A percentile compares a stretch with the other conserved stretches of the same genome.
Conservation (phyloP, 2,329 filamentous ascomycete species). For the Colletotrichum cordylinicola region DNA sequence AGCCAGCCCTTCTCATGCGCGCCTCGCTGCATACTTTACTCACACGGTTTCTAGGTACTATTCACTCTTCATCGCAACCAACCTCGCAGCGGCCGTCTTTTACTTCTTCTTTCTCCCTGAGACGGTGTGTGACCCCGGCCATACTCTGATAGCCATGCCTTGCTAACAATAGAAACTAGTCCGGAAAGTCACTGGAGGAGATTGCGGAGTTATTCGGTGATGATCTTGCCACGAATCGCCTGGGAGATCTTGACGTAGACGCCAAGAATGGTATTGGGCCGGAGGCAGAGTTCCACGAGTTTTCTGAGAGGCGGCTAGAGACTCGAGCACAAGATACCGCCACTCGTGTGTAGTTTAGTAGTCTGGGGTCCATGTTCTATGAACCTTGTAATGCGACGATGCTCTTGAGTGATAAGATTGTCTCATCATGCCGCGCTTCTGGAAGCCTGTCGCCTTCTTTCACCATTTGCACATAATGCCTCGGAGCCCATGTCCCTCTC, state of each 20-base stretch:
- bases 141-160: rapidly evolving
- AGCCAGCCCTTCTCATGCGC: not conserved
- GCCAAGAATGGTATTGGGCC: not conserved
- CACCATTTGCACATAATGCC: not conserved
- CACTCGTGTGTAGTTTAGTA: not conserved
- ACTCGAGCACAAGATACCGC: not conserved
- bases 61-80: slow-evolving; percentile 38
- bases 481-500: not conserved
- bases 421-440: not conserved
- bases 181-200: slow-evolving; percentile 26
- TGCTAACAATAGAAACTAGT: not conserved
- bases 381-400: not conserved
- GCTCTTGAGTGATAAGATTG: not conserved
- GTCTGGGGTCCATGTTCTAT: not conserved
- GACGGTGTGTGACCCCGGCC: not conserved
- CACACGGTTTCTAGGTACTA: slow-evolving; percentile 27
- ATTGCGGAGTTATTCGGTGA: slow-evolving; percentile 32
- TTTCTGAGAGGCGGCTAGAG: not conserved
- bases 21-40: rapidly evolving
- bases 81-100: slow-evolving; percentile 32
- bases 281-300: not conserved
- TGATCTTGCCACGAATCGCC: not conserved
- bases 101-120: slow-evolving; percentile 35
- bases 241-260: slow-evolving; percentile 12
- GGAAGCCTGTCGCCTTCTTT: not conserved